Base-by-base conservation (phyloP, 257 asterid species). In the Solanum virginianum region DNA sequence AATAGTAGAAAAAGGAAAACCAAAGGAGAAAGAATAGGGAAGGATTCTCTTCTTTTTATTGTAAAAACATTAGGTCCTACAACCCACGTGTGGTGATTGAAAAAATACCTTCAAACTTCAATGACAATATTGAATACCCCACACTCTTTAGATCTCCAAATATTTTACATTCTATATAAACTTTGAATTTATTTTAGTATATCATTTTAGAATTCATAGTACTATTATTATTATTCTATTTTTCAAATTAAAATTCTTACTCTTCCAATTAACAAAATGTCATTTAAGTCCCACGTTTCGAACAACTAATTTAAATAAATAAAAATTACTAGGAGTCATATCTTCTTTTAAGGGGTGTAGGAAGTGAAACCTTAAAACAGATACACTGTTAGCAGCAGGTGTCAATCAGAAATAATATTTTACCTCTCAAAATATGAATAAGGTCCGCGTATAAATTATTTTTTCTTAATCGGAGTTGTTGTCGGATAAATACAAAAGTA, bases 1-100 rank as follows among this genome's bases (percentile, higher is more conserved):
- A 63, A 63, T 24, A 26, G 81, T 26, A 77, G 82, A 53, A 77
- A 77, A 77, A 51, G 82, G 62, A 9, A 77, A 51, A 77, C 65
- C 17, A 77, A 16, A 16, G 63, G 82, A 77, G 82, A 77, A 77
- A 77, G 53, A 77, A 54, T 24, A 77, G 82, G 63, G 26, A 66
- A 15, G 41, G 65, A 49, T 63, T 24, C 60, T 51, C 65, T 59
- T 55, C 41, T 45, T 47, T 56, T 80, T 14, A 24, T 32, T n/a
- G 83, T 17, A 16, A 45, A 87, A 84, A 87, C 87, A 87, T 72
- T 17, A 51, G 84, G 84, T 29, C 87, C 89, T 80, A 62, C 84
- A 12, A 68, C 81, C 86, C 87, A 81, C 84, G 57, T 84, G 81
- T 84, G 85, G 7, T 84, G 84, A 84, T 87, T 69, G 59, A 82